phyloP scores from a whole-genome alignment of 2,329 filamentous ascomycete species.

The Alternaria alternata region DNA sequence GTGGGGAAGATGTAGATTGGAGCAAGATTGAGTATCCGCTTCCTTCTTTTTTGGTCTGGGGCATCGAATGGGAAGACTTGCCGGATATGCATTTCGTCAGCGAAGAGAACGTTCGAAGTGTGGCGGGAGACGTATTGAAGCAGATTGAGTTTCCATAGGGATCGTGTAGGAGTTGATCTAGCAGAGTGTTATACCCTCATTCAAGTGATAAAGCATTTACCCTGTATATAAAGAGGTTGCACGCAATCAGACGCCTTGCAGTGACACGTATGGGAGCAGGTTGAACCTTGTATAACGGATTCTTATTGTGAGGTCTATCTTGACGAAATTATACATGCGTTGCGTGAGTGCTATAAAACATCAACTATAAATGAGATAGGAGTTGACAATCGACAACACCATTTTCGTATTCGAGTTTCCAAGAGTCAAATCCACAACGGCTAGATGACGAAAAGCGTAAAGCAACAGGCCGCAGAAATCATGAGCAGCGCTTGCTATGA shows the following conservation, averaged over 20 bases:
- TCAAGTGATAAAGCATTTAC: not conserved
- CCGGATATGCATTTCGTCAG: slow-evolving; percentile 16
- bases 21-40: slow-evolving; percentile 4
- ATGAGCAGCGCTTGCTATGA: slow-evolving; percentile 11
- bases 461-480: not conserved
- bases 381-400: not conserved
- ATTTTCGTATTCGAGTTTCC: not conserved
- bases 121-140: not conserved
- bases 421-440: not conserved
- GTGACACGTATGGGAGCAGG: not conserved
- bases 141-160: not conserved
- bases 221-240: not conserved
- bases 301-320: not conserved
- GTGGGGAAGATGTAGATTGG: not conserved
- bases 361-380: not conserved
- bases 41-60: slow-evolving; percentile 15
- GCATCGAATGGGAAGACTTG: slow-evolving; percentile 1
- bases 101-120: not conserved
- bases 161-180: not conserved
- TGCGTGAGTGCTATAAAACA: not conserved
- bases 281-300: not conserved
- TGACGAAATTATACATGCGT: not conserved
- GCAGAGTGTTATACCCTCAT: not conserved
- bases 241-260: not conserved
- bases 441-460: not conserved